Base-by-base conservation (phyloP, 2,329 filamentous ascomycete genomes). In the Aureobasidium mangrovei region DNA sequence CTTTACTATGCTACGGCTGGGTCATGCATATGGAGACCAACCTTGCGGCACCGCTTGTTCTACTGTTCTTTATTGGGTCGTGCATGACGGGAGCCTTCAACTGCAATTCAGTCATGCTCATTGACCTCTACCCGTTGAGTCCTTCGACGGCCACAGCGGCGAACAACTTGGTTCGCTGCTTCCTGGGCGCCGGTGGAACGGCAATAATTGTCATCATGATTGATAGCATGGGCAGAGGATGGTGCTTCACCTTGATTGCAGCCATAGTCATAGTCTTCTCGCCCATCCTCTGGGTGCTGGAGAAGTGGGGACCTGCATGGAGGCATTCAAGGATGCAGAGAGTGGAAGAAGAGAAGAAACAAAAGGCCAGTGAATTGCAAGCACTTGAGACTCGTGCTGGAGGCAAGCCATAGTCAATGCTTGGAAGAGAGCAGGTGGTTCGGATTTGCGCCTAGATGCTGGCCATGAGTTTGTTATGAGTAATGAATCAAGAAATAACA, bases 21-120 rank as follows among this genome's bases (percentile, higher is more conserved):
- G 70, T 69, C 4, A 62, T 72, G 33, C 46, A 68, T 3, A 65
- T 62, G 32, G 53, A 64, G 2, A 67, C 68, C 4, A 61, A 65
- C 32, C 64, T 76, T 9, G 70, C 70, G 0, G 71, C 65, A 0
- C 71, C 73, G 0, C 63, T 74, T 54, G 61, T 74, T 1, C 70
- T 82, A 3, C 65, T 87, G 1, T 69, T 71, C 12, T 57, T 83
- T 6, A 80, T 81, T 1, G 71, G 80, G 2, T 69, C 70, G 2
- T 75, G 76, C 4, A 70, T 81, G 9, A 83, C 82, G 3, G 82
- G 79, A 1, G 77, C 79, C 0, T 86, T 86, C 63, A 70, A 69
- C n/a, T 65, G 65, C 0, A 68, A 73, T 59, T 70, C 64, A 48
- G 68, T 70, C 33, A 63, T 74, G 54, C 60, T 75, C 2, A 65